Evolutionary conservation across 2,329 filamentous ascomycete genomes (phyloP).

Genomic region (Aureobasidium sp.): DNA sequence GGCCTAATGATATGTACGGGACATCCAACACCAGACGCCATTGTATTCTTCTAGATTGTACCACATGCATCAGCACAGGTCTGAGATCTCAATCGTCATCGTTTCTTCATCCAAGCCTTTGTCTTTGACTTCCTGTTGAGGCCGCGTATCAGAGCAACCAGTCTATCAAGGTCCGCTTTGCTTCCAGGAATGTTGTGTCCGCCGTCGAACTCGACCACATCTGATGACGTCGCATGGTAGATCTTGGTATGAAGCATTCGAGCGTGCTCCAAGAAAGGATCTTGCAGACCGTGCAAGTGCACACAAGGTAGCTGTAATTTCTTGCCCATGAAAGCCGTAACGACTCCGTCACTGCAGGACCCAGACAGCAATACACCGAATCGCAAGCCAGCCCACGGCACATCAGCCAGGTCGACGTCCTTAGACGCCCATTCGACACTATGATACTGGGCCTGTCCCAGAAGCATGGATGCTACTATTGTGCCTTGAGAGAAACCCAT

Average conservation of each 20-base stretch:
- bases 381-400: not conserved
- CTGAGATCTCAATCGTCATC: not conserved
- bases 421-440: not conserved
- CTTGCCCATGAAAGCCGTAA: not conserved
- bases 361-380: not conserved
- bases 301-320: not conserved
- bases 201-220: not conserved
- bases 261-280: not conserved
- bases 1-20: not conserved
- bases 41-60: not conserved
- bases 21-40: not conserved
- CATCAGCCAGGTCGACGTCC: not conserved
- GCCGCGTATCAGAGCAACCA: not conserved
- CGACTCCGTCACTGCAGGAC: not conserved
- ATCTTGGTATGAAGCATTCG: constrained; percentile 2
- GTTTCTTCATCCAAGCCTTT: not conserved
- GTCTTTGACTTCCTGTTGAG: not conserved
- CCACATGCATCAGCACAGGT: not conserved
- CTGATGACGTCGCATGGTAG: not conserved
- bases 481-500: constrained; percentile 1
- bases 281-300: not conserved
- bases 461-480: not conserved
- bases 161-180: not conserved
- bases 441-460: not conserved
- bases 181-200: not conserved